These are phyloP conservation scores for Paecilomyces sp. DNA, from an alignment of 2,329 filamentous ascomycete species.

Conservation along the genomic window DNA sequence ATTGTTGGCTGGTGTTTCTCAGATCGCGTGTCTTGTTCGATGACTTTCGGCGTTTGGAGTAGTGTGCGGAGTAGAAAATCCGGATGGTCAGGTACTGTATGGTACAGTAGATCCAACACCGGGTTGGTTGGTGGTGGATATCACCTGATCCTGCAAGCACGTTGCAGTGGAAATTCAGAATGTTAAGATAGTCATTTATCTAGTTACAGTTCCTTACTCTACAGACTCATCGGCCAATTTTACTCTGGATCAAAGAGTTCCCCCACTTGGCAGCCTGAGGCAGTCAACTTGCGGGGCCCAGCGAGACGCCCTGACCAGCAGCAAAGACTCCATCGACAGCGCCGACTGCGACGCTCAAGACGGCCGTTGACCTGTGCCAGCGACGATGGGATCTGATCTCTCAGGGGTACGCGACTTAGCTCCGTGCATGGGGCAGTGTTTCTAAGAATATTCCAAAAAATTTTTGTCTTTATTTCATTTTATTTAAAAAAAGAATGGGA, in stretches of 20 bases:
- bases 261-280: constrained; percentile 8
- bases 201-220: too few species aligned
- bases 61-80: not conserved
- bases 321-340: not conserved
- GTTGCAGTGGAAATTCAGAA: not conserved
- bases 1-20: constrained; percentile 32
- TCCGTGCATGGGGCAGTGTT: not conserved
- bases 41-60: not conserved
- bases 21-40: not conserved
- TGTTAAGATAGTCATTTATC: not conserved
- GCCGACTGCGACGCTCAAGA: not conserved
- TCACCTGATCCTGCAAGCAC: not conserved
- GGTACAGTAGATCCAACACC: not conserved
- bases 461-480: too few species aligned
- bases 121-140: not conserved
- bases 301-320: not conserved
- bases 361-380: not conserved
- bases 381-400: not conserved
- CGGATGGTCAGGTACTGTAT: not conserved
- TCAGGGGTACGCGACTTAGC: not conserved
- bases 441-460: not conserved
- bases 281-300: not conserved
- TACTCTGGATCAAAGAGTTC: not conserved
- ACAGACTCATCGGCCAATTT: not conserved
- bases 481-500: too few species aligned